Base-by-base conservation (phyloP, 441 rosid species). In the Eutrema salsugineum region DNA sequence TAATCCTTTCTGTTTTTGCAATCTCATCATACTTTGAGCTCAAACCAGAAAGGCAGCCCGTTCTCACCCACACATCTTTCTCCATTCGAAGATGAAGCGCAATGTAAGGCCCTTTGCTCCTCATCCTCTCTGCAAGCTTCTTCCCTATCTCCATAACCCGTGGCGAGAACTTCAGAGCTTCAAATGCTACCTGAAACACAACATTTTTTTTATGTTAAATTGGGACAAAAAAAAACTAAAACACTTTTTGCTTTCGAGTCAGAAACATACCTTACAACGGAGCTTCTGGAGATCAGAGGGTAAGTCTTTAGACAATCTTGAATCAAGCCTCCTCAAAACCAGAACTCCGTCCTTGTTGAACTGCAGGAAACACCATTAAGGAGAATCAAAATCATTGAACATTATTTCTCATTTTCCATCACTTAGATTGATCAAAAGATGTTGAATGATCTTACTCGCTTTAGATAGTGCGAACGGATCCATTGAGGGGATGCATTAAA, bases 31-130 rank as follows among this genome's bases (percentile, higher is more conserved):
- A 91, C 70, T 86, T 81, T 14, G 80, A 83, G 79, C 82, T 86
- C 74, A 91, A 72, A 66, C 94, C 99, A 17, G 91, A 88, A 61
- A 87, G 91, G 75, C 99, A 94, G 12, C 99, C 99, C 6, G 97
- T 94, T 79, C 97, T 87, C 73, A 94, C 96, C 97, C 97, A 94
- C 9, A 91, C 97, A 58, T 90, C 97, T 80, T 90, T 90, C 83
- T 94, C 97, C 83, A 91, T 58, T 14, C 97, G 83, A 59, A 90
- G 84, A 83, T 91, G 99, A 71, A 94, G 89, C 9, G 96, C 94
- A 60, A 94, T 78, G 73, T 91, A 94, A 4, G 99, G 93, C 56
- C 99, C 97, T 75, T 84, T 86, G 79, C 83, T 88, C 66, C 66
- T 67, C 93, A 94, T 91, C 80, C 97, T 88, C 70, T 84, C 86